Evolutionary conservation across 116 monocot genomes (phyloP), one percentile per base, ranked within the genome.

Genomic region (Phalaenopsis hybrid): DNA sequence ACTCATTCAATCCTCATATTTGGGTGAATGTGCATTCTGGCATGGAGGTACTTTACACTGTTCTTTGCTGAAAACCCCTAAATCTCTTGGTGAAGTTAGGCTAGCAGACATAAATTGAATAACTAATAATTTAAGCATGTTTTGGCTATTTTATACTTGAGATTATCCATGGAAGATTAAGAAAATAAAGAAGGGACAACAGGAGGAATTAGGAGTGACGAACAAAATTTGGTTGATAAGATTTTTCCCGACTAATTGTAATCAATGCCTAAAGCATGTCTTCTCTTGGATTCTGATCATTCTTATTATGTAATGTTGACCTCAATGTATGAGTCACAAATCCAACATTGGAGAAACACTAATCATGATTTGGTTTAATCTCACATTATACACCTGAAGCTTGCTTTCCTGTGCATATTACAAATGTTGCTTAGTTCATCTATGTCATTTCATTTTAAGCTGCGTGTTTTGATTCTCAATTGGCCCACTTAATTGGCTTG

Each of bases 11-110:
- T 46, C 98, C 98, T 49, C 98, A 98, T 92, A 87, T 99, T 57
- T 95, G 95, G 99, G 95, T 99, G 75, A 95, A 91, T 88, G 90
- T 99, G 21, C 99, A 99, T 81, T 99, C 99, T 73, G 99, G 99
- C 74, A 99, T 99, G 99, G 95, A 99, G 99, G 95, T 99, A 87
- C 55, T 25, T 63, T 23, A 76, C 73, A 51, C 21, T 50, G 23
- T 77, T 25, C 12, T 77, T 8, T 77, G 7, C 50, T 77, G 10
- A 77, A 10, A 25, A 50, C 50, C 12, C 50, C 28, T 2, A 77
- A 75, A 45, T 75, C 45, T 31, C 44, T 5, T 4, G 18, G 15
- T 45, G 75, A 72, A 33, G 21, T 72, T 72, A 72, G 34, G 72
- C 63, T 63, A 63, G 21, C 18, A 63, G 63, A 1, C 63, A 63